Conservation (phyloP, 208 protist species). For the Hexamita inflata region DNA sequence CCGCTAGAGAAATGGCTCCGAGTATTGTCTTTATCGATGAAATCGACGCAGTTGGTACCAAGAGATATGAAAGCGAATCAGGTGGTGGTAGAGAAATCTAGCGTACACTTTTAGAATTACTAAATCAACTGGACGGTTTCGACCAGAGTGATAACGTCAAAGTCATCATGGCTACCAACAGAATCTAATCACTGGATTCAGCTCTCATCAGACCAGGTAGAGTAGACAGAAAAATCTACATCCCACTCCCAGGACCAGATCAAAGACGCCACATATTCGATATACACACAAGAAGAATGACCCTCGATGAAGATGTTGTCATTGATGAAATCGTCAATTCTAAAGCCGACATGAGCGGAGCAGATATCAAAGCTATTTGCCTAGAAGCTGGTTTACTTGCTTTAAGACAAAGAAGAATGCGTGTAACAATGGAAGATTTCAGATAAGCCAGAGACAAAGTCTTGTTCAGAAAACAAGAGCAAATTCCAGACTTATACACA, state of each 20-base stretch:
- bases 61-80: constrained; percentile 79
- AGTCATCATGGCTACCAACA: constrained; percentile 99
- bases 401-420: constrained; percentile 92
- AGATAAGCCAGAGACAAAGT: constrained; percentile 96
- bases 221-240: constrained; percentile 99
- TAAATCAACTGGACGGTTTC: constrained; percentile 99
- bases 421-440: constrained; percentile 94
- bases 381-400: constrained; percentile 97
- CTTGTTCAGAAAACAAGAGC: constrained; percentile 93
- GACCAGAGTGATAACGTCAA: constrained; percentile 98
- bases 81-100: constrained; percentile 97
- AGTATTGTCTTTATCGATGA: constrained; percentile 99
- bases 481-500: constrained; percentile 28
- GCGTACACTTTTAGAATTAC: constrained; percentile 98
- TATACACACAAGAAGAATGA: constrained; percentile 98
- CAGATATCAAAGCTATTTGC: constrained; percentile 99
- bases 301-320: constrained; percentile 87
- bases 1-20: constrained; percentile 85
- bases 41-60: constrained; percentile 98
- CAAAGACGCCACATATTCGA: constrained; percentile 96
- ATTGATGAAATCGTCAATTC: constrained; percentile 95
- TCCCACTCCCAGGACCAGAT: constrained; percentile 94
- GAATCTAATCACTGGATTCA: constrained; percentile 97
- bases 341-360: constrained; percentile 97
- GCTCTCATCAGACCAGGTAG: constrained; percentile 94